A percentile compares a stretch with the other conserved stretches of the same genome.
phyloP scores from a whole-genome alignment of 495 filamentous ascomycete genomes.

The Thermothielavioides terrestris region DNA sequence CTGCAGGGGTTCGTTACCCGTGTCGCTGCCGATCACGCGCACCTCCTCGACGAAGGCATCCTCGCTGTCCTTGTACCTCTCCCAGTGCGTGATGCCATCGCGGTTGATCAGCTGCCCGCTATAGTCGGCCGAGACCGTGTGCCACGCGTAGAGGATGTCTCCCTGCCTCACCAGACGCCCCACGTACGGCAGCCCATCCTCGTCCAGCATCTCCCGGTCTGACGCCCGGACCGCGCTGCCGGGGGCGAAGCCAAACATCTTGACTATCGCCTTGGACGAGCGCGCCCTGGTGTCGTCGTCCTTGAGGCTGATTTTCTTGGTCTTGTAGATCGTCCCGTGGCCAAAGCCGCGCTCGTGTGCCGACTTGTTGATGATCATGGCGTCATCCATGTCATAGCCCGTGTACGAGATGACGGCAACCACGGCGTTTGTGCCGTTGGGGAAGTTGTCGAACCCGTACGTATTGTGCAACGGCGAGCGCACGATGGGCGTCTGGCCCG shows the following conservation, averaged over 20 bases:
- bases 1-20: conserved; percentile 72
- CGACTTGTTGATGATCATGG: conserved; percentile 99
- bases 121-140: conserved; percentile 75
- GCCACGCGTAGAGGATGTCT: conserved; percentile 76
- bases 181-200: conserved; percentile 75
- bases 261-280: conserved; percentile 48
- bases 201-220: conserved; percentile 62
- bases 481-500: conserved; percentile 91
- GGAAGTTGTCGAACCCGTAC: conserved; percentile 96
- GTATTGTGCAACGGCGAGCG: conserved; percentile 86
- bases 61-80: conserved; percentile 89
- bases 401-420: conserved; percentile 98
- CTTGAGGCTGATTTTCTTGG: conserved; percentile 74
- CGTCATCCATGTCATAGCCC: conserved; percentile 99
- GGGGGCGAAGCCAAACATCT: conserved; percentile 81
- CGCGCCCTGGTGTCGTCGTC: conserved; percentile 57
- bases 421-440: conserved; percentile 92
- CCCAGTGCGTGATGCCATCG: conserved; percentile 69
- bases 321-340: conserved; percentile 95
- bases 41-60: conserved; percentile 86
- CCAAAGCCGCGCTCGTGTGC: conserved; percentile 96
- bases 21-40: conserved; percentile 74
- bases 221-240: conserved; percentile 54
- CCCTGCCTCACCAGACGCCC: conserved; percentile 69
- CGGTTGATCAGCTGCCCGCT: conserved; percentile 65